Base-by-base conservation (phyloP, 176 grass and related monocot species). In the Tillandsia fasciculata region DNA sequence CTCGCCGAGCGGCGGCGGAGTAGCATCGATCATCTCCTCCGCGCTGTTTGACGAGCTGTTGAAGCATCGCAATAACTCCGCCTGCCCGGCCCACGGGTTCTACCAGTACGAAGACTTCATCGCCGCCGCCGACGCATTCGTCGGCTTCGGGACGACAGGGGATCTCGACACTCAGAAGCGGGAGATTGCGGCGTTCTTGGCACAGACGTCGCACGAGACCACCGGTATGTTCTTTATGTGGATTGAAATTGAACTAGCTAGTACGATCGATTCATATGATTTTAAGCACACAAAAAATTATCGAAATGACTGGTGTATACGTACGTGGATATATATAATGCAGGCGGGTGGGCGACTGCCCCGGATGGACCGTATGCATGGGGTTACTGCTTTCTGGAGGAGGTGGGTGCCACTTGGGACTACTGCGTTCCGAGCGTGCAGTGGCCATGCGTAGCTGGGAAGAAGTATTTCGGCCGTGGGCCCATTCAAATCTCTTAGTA, bases 141-240 rank as follows among this genome's bases (percentile, higher is more conserved):
- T 7, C 51, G 53, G 8, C 23, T 79, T 79, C 52, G 77, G 69
- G 54, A 74, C 63, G 2, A 80, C 61, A 0, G 70, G 77, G n/a
- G 50, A 56, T 12, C 3, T 2, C 10, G 49, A 68, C 14, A 69
- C 72, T 4, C 27, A 23, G 2, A 67, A 64, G 64, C 75, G 78
- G 24, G 78, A 88, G 64, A 72, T 89, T 68, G 82, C 86, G 6
- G 78, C 86, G 26, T 89, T 89, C 82, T 82, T 89, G 49, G 86
- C 75, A 8, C 67, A 89, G 75, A 85, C 82, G 56, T 89, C 86
- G 8, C 82, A 89, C 27, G 82, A 89, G 51, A 89, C 86, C 49
- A 89, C 79, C 6, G 82, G 82, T 88, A 5, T 13, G 3, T 26
- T 29, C 3, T 1, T 3, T 49, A 14, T 10, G 6, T 56, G 52